Percentiles rank a stretch among this genome's conserved stretches.
Evolutionary conservation across 345 rosid species (phyloP).

Genomic region (Trapa bicornis): DNA sequence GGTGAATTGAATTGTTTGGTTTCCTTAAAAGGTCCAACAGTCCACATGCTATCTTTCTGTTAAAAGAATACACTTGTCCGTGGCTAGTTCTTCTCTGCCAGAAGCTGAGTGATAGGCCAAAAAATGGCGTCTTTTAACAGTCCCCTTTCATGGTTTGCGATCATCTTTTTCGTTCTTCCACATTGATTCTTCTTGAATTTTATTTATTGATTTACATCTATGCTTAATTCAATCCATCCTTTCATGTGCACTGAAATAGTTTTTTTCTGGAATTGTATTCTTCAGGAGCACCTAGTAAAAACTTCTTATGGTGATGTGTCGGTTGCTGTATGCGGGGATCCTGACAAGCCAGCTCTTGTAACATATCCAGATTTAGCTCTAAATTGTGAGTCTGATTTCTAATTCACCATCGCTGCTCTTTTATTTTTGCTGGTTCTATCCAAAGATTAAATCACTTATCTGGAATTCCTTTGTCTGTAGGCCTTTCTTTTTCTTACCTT

Average conservation of each 20-base stretch:
- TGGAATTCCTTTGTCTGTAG: too few relatives aligned
- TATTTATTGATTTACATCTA: background rate
- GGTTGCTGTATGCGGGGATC: conserved; percentile 84
- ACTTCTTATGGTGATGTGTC: conserved; percentile 56
- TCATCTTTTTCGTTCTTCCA: background rate
- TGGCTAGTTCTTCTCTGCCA: background rate
- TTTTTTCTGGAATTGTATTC: background rate
- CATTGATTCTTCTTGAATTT: background rate
- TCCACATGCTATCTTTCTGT: conserved; percentile 2
- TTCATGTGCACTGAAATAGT: background rate
- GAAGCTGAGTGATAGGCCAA: conserved; percentile 1
- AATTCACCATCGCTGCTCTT: background rate
- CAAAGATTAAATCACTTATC: background rate
- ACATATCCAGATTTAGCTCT: conserved; percentile 92
- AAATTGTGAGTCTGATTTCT: conserved; percentile 40
- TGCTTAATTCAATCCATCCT: background rate
- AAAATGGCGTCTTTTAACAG: background rate
- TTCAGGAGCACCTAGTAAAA: conserved; percentile 62
- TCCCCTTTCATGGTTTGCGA: background rate
- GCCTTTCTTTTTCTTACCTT: too few relatives aligned
- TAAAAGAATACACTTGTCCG: background rate
- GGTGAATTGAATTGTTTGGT: conserved; percentile 6
- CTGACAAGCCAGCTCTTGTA: conserved; percentile 86
- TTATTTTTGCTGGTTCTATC: background rate
- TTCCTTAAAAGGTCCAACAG: conserved; percentile 17